Conservation (phyloP, 2,329 filamentous ascomycete species). For the Monilinia fructicola region DNA sequence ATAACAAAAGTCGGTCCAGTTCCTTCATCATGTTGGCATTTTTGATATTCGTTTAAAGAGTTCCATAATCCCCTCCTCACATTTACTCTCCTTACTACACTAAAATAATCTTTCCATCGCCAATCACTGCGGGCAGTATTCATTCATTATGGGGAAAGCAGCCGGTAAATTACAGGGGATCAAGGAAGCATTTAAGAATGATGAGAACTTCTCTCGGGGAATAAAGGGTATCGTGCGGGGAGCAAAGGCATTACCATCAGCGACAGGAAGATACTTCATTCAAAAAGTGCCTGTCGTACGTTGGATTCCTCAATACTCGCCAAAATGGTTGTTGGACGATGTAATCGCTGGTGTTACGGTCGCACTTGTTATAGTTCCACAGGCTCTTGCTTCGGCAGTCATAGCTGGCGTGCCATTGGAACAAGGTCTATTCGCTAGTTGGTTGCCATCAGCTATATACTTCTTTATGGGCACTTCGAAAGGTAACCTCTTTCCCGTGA, state of each 20-base stretch:
- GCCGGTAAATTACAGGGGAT: constrained; percentile 6
- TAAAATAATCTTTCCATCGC: not conserved
- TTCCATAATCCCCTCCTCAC: not conserved
- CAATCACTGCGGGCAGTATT: constrained; percentile 3
- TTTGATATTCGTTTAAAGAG: not conserved
- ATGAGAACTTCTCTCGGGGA: constrained; percentile 23
- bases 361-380: constrained; percentile 60
- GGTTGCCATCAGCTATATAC: constrained; percentile 57
- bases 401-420: constrained; percentile 62
- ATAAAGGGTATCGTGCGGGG: constrained; percentile 22
- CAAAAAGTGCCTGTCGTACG: constrained; percentile 62
- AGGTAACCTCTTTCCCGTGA: constrained; percentile 43
- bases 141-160: constrained; percentile 2
- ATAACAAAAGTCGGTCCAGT: not conserved
- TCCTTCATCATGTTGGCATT: not conserved
- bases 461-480: constrained; percentile 63
- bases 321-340: constrained; percentile 61
- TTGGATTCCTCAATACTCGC: constrained; percentile 63
- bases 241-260: constrained; percentile 47
- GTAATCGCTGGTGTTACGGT: constrained; percentile 61
- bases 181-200: constrained; percentile 16
- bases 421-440: constrained; percentile 59
- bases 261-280: constrained; percentile 54
- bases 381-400: constrained; percentile 61
- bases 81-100: not conserved